phyloP scores from a whole-genome alignment of 2,329 filamentous ascomycete species.

The Hysterium pulicare region DNA sequence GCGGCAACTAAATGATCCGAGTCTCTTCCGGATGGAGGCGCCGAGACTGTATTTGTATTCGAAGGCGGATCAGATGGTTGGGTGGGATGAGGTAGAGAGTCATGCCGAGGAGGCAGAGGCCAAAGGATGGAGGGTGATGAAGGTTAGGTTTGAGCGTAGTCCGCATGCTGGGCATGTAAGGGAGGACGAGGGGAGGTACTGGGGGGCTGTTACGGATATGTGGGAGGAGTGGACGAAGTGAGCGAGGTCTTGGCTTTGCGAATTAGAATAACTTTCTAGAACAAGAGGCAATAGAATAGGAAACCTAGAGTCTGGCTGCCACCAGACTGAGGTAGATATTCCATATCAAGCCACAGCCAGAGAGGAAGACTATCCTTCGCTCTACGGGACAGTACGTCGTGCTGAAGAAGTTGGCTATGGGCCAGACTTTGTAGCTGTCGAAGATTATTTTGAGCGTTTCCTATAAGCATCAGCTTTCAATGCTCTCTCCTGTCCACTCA shows the following conservation, averaged over 20 bases:
- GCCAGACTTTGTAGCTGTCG: constrained; percentile 73
- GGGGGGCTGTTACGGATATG: constrained; percentile 40
- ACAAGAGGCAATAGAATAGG: not conserved
- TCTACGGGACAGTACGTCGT: constrained; percentile 69
- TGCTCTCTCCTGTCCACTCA: too few relatives aligned
- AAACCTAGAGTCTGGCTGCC: constrained; percentile 31
- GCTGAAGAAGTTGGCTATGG: constrained; percentile 66
- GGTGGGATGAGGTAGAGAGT: constrained; percentile 53
- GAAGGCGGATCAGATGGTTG: constrained; percentile 56
- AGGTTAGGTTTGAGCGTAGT: constrained; percentile 56
- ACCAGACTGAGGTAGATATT: constrained; percentile 71
- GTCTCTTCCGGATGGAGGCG: constrained; percentile 28
- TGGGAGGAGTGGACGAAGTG: too few relatives aligned
- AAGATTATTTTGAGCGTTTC: constrained; percentile 34
- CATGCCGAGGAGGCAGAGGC: constrained; percentile 49
- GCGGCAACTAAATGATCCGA: constrained; percentile 27
- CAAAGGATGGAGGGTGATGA: constrained; percentile 50
- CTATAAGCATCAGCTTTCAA: too few relatives aligned
- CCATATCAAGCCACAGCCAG: constrained; percentile 69
- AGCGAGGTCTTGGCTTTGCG: too few relatives aligned
- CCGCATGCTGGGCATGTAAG: constrained; percentile 62
- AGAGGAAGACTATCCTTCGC: constrained; percentile 67
- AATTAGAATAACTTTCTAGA: too few relatives aligned
- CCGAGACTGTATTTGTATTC: constrained; percentile 58
- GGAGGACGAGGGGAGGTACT: constrained; percentile 56